Conservation (phyloP, 148 eudicot species). For the Rhododendron simsii region DNA sequence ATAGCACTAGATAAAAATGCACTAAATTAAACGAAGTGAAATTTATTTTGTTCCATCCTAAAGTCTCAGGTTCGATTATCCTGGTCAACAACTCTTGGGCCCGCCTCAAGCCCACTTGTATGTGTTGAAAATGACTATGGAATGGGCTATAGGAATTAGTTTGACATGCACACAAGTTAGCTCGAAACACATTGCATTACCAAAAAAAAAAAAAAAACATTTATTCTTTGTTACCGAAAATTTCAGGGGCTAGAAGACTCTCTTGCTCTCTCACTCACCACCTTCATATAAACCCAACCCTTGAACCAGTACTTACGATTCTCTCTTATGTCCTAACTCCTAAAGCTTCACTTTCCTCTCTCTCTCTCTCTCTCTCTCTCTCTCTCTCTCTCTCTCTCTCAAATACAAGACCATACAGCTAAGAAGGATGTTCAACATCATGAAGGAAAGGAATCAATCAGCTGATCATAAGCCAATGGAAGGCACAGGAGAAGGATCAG, state of each 20-base stretch:
- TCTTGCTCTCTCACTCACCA: not conserved
- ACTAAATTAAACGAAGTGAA: too few relatives aligned
- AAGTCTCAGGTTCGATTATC: too few relatives aligned
- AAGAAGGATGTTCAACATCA: not conserved
- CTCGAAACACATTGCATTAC: too few relatives aligned
- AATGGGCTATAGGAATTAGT: too few relatives aligned
- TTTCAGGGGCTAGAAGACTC: not conserved
- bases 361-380: not conserved
- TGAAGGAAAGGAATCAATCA: slow-evolving; percentile 19
- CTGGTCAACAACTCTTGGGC: too few relatives aligned
- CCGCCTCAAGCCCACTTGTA: too few relatives aligned
- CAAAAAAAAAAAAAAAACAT: too few relatives aligned
- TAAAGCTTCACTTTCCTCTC: not conserved
- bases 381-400: not conserved
- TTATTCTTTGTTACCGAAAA: not conserved
- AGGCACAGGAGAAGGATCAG: not conserved
- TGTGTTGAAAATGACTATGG: too few relatives aligned
- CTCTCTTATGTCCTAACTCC: too few relatives aligned
- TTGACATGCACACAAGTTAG: too few relatives aligned
- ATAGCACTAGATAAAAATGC: too few relatives aligned
- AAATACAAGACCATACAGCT: not conserved
- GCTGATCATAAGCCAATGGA: not conserved
- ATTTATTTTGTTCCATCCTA: too few relatives aligned
- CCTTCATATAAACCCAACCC: not conserved
- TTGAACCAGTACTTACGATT: not conserved